Percentiles rank a stretch among this genome's conserved stretches.
These are phyloP conservation scores for Spinacia oleracea DNA, from an alignment of 179 eudicot species.

Conservation along the genomic window DNA sequence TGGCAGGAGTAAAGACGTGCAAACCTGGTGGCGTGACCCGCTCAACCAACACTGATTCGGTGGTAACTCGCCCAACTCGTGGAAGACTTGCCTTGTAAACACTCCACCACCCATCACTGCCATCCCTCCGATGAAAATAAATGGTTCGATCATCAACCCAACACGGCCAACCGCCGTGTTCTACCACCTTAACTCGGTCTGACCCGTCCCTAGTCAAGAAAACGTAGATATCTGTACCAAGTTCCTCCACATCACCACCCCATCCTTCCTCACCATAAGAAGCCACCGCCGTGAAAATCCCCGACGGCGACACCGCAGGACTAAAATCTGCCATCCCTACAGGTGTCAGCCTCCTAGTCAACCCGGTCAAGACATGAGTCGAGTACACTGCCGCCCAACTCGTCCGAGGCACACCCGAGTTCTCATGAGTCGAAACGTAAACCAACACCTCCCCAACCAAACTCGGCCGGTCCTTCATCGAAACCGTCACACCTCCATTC, in stretches of 20 bases:
- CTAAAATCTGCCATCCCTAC: slow-evolving; percentile 72
- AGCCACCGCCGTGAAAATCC: slow-evolving; percentile 75
- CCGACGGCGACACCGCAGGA: slow-evolving; percentile 88
- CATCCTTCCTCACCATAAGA: slow-evolving; percentile 65
- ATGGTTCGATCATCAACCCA: slow-evolving; percentile 73
- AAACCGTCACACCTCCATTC: slow-evolving; percentile 27
- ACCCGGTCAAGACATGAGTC: slow-evolving; percentile 53
- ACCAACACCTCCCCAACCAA: slow-evolving; percentile 58
- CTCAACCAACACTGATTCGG: slow-evolving; percentile 48
- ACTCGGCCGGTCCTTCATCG: slow-evolving; percentile 78
- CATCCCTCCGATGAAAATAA: slow-evolving; percentile 68
- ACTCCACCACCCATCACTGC: slow-evolving; percentile 84
- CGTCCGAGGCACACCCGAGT: slow-evolving; percentile 51
- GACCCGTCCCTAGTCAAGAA: slow-evolving; percentile 70
- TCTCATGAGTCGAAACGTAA: slow-evolving; percentile 74
- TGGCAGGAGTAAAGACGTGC: slow-evolving; percentile 84
- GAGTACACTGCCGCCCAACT: slow-evolving; percentile 94
- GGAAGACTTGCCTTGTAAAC: slow-evolving; percentile 51
- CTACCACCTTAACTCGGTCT: slow-evolving; percentile 60
- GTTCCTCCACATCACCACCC: slow-evolving; percentile 78
- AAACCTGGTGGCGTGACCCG: slow-evolving; percentile 90
- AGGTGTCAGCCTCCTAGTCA: slow-evolving; percentile 70
- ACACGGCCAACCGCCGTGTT: slow-evolving; percentile 91
- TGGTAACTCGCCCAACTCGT: slow-evolving; percentile 19
- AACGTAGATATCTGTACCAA: slow-evolving; percentile 62